Conservation (phyloP, 2,329 filamentous ascomycete genomes). For the Biscogniauxia marginata region DNA sequence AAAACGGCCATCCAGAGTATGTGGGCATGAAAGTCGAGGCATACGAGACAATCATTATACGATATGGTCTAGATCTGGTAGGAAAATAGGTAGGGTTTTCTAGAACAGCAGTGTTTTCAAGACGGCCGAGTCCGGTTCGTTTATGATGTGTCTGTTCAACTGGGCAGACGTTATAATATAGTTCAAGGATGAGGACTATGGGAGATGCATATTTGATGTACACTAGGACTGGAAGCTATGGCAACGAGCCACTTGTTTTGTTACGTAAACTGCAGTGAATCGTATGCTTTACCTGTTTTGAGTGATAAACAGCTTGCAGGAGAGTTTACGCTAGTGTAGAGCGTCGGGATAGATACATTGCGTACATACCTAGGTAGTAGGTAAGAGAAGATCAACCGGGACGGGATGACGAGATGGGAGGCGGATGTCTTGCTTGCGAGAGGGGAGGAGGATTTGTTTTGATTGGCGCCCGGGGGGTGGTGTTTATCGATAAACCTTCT, state of each 20-base stretch:
- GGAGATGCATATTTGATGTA: no score
- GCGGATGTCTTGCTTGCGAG: background rate
- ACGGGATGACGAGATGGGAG: background rate
- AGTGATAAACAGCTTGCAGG: background rate
- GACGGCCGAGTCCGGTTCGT: no score
- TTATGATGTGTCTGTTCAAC: no score
- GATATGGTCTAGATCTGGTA: no score
- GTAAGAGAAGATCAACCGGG: background rate
- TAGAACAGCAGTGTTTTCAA: no score
- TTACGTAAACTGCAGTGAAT: no score
- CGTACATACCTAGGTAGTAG: background rate
- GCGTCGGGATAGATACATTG: background rate
- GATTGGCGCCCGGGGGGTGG: constrained; percentile 15
- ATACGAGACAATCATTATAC: no score
- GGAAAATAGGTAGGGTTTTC: no score
- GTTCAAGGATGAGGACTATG: no score
- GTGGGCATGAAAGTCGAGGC: no score
- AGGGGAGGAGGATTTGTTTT: constrained; percentile 14
- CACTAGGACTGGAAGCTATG: background rate
- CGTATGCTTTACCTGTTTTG: background rate
- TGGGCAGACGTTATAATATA: no score
- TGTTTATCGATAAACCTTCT: constrained; percentile 18
- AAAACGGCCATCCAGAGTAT: no score
- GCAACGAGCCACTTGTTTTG: background rate
- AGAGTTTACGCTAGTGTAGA: background rate